These are phyloP conservation scores for Aspergillus sp. DNA, from an alignment of 2,329 filamentous ascomycete species.

Conservation along the genomic window DNA sequence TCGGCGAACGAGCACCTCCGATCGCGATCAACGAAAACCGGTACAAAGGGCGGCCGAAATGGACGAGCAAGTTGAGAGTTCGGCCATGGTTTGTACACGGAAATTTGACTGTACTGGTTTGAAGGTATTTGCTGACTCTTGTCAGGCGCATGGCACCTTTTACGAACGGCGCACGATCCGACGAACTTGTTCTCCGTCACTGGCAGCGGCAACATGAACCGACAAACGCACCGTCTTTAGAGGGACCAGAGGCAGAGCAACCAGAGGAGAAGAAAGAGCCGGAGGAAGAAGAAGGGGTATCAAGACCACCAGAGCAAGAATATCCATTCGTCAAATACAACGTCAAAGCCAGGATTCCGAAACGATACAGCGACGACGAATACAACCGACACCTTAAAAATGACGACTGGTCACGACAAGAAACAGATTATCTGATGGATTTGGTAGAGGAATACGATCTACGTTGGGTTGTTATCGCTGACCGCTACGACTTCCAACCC, in stretches of 20 bases:
- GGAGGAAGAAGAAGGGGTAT: conserved; percentile 29
- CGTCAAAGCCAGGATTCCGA: conserved; percentile 67
- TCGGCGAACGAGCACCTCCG: conserved; percentile 47
- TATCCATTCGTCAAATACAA: conserved; percentile 80
- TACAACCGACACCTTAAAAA: conserved; percentile 69
- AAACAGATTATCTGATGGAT: conserved; percentile 84
- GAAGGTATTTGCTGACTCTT: conserved; percentile 35
- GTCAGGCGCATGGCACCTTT: conserved; percentile 65
- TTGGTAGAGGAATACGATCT: conserved; percentile 72
- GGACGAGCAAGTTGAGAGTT: conserved; percentile 39
- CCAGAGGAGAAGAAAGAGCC: conserved; percentile 33
- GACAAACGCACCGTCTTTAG: conserved; percentile 29
- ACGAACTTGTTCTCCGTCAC: conserved; percentile 66
- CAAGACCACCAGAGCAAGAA: conserved; percentile 36
- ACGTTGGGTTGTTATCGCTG: conserved; percentile 85
- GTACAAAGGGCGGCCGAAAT: conserved; percentile 46
- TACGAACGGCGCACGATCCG: conserved; percentile 67
- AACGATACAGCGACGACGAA: conserved; percentile 73
- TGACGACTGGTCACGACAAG: conserved; percentile 79
- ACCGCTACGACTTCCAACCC: conserved; percentile 70
- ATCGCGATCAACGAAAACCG: conserved; percentile 48
- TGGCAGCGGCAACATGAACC: conserved; percentile 64
- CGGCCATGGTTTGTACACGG: conserved; percentile 37
- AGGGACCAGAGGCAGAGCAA: conserved; percentile 30
- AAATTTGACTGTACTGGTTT: not conserved